phyloP scores from a whole-genome alignment of 2,329 filamentous ascomycete species.

The Fusarium circinatum region DNA sequence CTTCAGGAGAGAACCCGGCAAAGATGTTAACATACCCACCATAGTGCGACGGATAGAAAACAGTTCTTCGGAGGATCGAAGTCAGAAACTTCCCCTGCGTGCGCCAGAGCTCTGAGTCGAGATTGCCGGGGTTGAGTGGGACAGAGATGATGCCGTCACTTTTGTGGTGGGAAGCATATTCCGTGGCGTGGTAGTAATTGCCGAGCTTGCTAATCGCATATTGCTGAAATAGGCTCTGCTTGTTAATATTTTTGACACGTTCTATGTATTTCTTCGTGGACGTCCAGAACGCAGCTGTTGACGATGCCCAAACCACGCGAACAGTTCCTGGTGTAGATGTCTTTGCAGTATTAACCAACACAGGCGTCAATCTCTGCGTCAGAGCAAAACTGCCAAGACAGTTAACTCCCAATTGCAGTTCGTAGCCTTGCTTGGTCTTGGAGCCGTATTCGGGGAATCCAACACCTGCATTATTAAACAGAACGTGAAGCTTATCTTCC shows the following conservation, averaged over 20 bases:
- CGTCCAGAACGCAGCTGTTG: slow-evolving; percentile 29
- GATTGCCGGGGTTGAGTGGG: slow-evolving; percentile 54
- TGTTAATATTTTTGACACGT: slow-evolving; percentile 31
- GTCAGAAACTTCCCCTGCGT: slow-evolving; percentile 30
- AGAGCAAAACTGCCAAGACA: slow-evolving; percentile 54
- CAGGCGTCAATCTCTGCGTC: slow-evolving; percentile 51
- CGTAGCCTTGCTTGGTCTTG: slow-evolving; percentile 52
- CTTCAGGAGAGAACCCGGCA: slow-evolving; percentile 55
- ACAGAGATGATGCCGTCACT: slow-evolving; percentile 46
- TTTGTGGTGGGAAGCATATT: slow-evolving; percentile 44
- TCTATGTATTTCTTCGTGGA: slow-evolving; percentile 32
- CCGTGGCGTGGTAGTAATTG: slow-evolving; percentile 47
- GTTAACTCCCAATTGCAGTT: slow-evolving; percentile 56
- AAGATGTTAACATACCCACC: slow-evolving; percentile 62
- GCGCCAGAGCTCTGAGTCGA: slow-evolving; percentile 52
- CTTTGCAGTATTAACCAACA: slow-evolving; percentile 47
- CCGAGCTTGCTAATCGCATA: slow-evolving; percentile 48
- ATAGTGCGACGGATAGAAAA: slow-evolving; percentile 45
- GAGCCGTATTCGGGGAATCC: slow-evolving; percentile 51
- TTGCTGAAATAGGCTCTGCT: slow-evolving; percentile 14
- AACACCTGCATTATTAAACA: slow-evolving; percentile 57
- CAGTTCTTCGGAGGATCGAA: slow-evolving; percentile 28
- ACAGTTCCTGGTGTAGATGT: slow-evolving; percentile 42
- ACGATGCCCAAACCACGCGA: slow-evolving; percentile 49
- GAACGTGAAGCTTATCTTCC: slow-evolving; percentile 48